Evolutionary conservation across 1,284 basidiomycete genomes (phyloP).

Genomic region (Malassezia sp.): DNA sequence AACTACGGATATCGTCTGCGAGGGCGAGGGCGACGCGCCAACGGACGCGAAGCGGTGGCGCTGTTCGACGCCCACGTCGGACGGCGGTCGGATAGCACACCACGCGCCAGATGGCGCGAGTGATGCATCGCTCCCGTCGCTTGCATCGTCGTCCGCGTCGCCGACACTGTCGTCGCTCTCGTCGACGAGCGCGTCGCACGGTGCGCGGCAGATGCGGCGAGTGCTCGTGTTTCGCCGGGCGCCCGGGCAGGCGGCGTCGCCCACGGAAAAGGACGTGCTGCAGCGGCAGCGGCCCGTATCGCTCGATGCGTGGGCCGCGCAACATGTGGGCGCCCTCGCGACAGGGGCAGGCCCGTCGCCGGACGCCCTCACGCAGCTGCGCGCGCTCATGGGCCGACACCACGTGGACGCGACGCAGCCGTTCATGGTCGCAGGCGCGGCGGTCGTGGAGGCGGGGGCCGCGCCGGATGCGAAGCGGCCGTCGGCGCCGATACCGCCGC

Average conservation of each 20-base stretch:
- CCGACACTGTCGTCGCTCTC: constrained; percentile 11
- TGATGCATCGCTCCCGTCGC: constrained; percentile 14
- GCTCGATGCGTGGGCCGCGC: constrained; percentile 9
- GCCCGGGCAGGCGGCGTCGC: background rate
- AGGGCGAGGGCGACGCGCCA: too few relatives aligned
- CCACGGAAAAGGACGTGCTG: background rate
- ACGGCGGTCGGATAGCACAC: too few relatives aligned
- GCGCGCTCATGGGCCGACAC: too few relatives aligned
- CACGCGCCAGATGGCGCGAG: constrained; percentile 7
- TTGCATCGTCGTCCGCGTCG: constrained; percentile 10
- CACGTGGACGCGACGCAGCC: too few relatives aligned
- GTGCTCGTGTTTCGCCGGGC: constrained; percentile 6
- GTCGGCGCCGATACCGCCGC: too few relatives aligned
- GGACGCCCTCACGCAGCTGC: too few relatives aligned
- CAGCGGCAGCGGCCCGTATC: background rate
- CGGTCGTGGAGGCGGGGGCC: too few relatives aligned
- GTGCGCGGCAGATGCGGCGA: constrained; percentile 5
- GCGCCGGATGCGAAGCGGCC: too few relatives aligned
- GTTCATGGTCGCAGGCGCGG: too few relatives aligned
- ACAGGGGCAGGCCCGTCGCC: too few relatives aligned
- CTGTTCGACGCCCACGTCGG: constrained; percentile 5
- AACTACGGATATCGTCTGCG: too few relatives aligned
- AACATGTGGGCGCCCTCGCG: background rate
- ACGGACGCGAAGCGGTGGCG: constrained; percentile 5
- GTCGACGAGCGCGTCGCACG: background rate